Conservation (phyloP, 148 eudicot genomes). For the Nepenthes gracilis region DNA sequence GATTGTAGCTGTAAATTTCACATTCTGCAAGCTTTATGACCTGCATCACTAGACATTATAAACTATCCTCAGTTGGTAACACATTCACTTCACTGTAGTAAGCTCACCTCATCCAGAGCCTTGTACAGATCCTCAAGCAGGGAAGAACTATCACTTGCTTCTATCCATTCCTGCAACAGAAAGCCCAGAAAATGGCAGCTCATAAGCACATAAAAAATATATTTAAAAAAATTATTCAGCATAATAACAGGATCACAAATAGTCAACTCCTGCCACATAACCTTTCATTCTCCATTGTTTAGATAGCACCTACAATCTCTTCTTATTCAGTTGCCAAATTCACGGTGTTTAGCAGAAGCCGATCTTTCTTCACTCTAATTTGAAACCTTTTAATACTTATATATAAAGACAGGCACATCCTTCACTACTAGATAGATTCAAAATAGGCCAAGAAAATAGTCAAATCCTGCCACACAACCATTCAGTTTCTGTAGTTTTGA, state of each 20-base stretch:
- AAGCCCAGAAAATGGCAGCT: background rate
- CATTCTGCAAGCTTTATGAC: conserved; percentile 83
- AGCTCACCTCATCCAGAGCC: conserved; percentile 86
- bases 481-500: too few relatives aligned
- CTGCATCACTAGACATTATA: conserved; percentile 32
- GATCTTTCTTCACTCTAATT: too few relatives aligned
- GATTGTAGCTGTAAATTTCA: conserved; percentile 87
- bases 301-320: too few relatives aligned
- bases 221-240: background rate
- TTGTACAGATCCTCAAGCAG: conserved; percentile 62
- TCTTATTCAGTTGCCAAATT: too few relatives aligned
- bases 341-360: too few relatives aligned
- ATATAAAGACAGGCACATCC: too few relatives aligned
- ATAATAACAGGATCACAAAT: background rate
- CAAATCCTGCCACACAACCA: too few relatives aligned
- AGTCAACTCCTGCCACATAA: too few relatives aligned
- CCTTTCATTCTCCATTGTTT: too few relatives aligned
- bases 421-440: too few relatives aligned
- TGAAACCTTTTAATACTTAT: too few relatives aligned
- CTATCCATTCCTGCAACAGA: conserved; percentile 56
- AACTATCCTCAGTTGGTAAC: background rate
- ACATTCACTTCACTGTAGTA: background rate
- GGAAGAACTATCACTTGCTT: conserved; percentile 51
- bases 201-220: background rate
- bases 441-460: too few relatives aligned